Evolutionary conservation across 2,329 filamentous ascomycete species (phyloP), one percentile per base, ranked within the genome.

Genomic region (Pyrenochaeta sp.): DNA sequence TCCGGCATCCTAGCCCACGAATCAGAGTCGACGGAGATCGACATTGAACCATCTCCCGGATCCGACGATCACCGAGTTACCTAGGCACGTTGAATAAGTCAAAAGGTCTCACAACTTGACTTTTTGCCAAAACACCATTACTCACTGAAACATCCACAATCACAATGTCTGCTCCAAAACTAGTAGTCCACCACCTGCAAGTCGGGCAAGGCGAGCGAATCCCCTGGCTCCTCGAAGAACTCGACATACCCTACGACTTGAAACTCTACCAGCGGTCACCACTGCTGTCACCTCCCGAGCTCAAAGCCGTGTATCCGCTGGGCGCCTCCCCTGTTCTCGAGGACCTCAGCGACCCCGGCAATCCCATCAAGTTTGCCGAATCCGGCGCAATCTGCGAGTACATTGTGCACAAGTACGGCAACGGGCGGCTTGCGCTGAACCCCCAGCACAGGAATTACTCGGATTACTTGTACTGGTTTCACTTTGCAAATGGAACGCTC

Each of bases 381-480:
- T 83, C 81, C 17, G 80, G 79, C 49, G 87, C 87, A 2, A 83
- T 82, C 55, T 75, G 82, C 40, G 85, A 90, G 50, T 90, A 89
- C 75, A 83, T 90, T 63, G 76, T 82, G 54, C 72, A 80, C 61
- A 81, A 80, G 39, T 77, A 88, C 48, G 73, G 56, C 30, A 56
- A 67, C 5, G 84, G 85, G 5, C 73, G 71, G 11, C 74, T 89
- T 0, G 74, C 79, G 9, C 60, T 86, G 0, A 43, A 63, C 0
- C 81, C 83, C 0, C 61, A 68, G 0, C 73, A 84, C 45, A 70
- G 78, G 14, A 77, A 79, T 39, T 90, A 87, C 58, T 75, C 84
- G 2, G 80, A 86, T 45, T 90, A 86, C 58, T 65, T 90, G 1
- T 88, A 85, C 76, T 90, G 85, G 85, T 83, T 85, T 64, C 84